phyloP scores from a whole-genome alignment of 495 filamentous ascomycete species.

The Penicillium riverlandense region DNA sequence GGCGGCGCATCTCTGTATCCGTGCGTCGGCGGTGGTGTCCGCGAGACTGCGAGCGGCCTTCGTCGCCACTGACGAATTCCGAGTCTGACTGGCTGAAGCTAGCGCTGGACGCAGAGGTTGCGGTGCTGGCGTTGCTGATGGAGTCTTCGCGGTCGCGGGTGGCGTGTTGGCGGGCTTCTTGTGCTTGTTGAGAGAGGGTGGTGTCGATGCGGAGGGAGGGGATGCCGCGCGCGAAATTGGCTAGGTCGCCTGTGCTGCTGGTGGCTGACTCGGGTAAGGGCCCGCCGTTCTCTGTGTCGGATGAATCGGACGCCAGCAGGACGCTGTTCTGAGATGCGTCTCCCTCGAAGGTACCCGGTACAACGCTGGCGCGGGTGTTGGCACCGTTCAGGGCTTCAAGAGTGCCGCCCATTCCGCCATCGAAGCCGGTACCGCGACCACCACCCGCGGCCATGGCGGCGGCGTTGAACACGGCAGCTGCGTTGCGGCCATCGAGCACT shows the following conservation, averaged over 20 bases:
- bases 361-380: conserved; percentile 16
- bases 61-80: conserved; percentile 23
- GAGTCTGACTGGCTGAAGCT: conserved; percentile 39
- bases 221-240: conserved; percentile 23
- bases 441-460: conserved; percentile 97
- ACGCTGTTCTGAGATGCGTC: conserved; percentile 21
- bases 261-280: conserved; percentile 20
- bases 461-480: conserved; percentile 95
- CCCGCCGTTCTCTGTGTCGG: conserved; percentile 38
- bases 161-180: conserved; percentile 10
- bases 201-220: conserved; percentile 42
- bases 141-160: conserved; percentile 35
- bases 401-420: conserved; percentile 35
- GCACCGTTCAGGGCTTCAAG: conserved; percentile 37
- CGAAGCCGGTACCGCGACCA: conserved; percentile 59
- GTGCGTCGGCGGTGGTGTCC: conserved; percentile 26
- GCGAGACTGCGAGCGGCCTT: conserved; percentile 12
- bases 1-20: conserved; percentile 19
- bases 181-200: conserved; percentile 20
- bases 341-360: conserved; percentile 10
- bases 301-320: conserved; percentile 34
- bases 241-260: conserved; percentile 25
- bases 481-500: conserved; percentile 84
- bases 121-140: conserved; percentile 34
- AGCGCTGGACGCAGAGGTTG: conserved; percentile 33